Evolutionary conservation across 2,329 filamentous ascomycete genomes (phyloP), one percentile per base, ranked within the genome.

Genomic region (Thelonectria rubi): DNA sequence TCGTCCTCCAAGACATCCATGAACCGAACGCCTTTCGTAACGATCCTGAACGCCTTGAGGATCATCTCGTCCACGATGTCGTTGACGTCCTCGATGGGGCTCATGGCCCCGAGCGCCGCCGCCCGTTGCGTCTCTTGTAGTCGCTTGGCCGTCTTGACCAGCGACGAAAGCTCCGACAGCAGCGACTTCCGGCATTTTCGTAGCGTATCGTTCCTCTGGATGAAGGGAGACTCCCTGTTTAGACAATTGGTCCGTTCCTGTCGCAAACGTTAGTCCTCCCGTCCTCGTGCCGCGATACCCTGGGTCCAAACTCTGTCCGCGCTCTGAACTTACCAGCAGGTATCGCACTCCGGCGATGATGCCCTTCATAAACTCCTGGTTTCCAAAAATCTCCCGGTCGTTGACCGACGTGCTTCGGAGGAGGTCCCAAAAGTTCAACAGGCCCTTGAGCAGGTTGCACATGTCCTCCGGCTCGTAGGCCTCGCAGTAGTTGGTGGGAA

Each of bases 401-500:
- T 89, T 91, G 55, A 90, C 86, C 20, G 88, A 88, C 32, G 91
- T 91, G 72, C 91, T 92, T 71, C 91, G 86, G 69, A 97, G 85
- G 54, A 97, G 81, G 74, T 97, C 94, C 94, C 94, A 97, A 64
- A 98, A 93, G 73, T 95, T 92, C 14, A 95, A 88, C 63, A 97
- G 82, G 1, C 94, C 93, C 70, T 92, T 93, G 37, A 99, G 82
- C 20, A 99, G 83, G 65, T 88, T 93, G 56, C 89, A 87, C 84
- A 98, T 94, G 65, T 93, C 89, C 20, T 93, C 87, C 47, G 94
- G 93, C 68, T 97, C 92, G 75, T 97, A 99, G 10, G 92, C 86
- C 75, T 97, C 94, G 81, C 95, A 99, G 76, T 98, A 99, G 77
- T 99, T 99, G 9, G 95, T 99, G 3, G 95, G 95, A 62, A 99